Conservation (phyloP, 352 stramenopile species). For the Labyrinthula sp. region DNA sequence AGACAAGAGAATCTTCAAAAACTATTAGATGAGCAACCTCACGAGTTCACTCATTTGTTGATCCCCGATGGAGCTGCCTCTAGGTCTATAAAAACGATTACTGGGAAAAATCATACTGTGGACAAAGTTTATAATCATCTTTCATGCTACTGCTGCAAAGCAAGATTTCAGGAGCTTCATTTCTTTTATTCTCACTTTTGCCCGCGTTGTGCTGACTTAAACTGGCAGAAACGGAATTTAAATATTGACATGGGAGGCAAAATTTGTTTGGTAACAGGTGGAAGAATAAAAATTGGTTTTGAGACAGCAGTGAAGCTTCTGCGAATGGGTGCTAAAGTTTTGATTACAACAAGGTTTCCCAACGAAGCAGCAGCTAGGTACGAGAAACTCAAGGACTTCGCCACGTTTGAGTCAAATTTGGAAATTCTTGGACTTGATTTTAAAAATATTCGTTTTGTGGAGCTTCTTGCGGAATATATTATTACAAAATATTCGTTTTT, state of each 20-base stretch:
- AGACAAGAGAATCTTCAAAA: too few relatives aligned
- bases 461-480: constrained; percentile 71
- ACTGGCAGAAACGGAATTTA: constrained; percentile 72
- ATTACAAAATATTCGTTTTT: constrained; percentile 43
- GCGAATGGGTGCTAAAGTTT: constrained; percentile 51
- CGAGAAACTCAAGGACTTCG: constrained; percentile 60
- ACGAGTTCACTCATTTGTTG: too few relatives aligned
- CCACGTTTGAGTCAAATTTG: constrained; percentile 58
- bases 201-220: constrained; percentile 64
- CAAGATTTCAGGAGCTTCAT: constrained; percentile 57
- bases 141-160: constrained; percentile 79
- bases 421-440: constrained; percentile 80
- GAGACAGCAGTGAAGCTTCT: constrained; percentile 76
- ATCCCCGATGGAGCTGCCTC: too few relatives aligned
- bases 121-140: constrained; percentile 53
- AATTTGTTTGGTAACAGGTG: constrained; percentile 66
- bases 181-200: constrained; percentile 83
- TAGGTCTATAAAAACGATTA: too few relatives aligned
- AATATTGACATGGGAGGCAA: constrained; percentile 50
- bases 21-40: too few relatives aligned
- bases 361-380: constrained; percentile 64
- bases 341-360: constrained; percentile 75
- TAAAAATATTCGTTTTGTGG: constrained; percentile 64
- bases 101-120: too few relatives aligned
- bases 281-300: constrained; percentile 82